phyloP scores from a whole-genome alignment of 495 filamentous ascomycete genomes.

The Pyronema omphalodes region DNA sequence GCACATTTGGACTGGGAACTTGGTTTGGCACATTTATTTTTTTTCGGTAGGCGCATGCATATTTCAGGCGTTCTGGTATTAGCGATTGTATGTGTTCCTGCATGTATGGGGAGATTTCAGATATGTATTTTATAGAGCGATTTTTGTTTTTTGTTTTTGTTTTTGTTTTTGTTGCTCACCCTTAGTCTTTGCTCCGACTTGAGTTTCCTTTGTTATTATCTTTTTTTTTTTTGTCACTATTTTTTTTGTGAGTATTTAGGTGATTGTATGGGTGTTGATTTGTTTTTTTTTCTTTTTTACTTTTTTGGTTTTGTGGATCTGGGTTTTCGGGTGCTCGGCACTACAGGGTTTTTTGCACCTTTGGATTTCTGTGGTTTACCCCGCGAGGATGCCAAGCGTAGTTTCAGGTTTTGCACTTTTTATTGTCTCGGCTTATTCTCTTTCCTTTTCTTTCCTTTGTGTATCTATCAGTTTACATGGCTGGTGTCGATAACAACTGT shows the following conservation, averaged over 20 bases:
- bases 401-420: too few relatives aligned
- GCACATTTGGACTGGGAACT: not conserved
- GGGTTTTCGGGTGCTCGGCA: too few relatives aligned
- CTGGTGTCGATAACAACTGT: too few relatives aligned
- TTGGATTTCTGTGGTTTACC: too few relatives aligned
- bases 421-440: too few relatives aligned
- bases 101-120: not conserved
- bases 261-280: not conserved
- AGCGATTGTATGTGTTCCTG: not conserved
- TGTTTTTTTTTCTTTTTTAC: too few relatives aligned
- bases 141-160: not conserved
- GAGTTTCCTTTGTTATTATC: not conserved
- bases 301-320: too few relatives aligned
- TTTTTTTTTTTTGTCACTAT: not conserved
- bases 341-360: too few relatives aligned
- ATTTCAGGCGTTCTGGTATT: not conserved
- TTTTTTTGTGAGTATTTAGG: not conserved
- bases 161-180: not conserved
- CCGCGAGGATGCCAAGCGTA: too few relatives aligned
- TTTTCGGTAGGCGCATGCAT: not conserved
- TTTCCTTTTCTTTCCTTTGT: too few relatives aligned
- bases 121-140: not conserved
- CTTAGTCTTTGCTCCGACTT: not conserved
- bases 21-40: not conserved
- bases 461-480: too few relatives aligned